Evolutionary conservation across 2,329 filamentous ascomycete genomes (phyloP).

Genomic region (Geosmithia putterillii): DNA sequence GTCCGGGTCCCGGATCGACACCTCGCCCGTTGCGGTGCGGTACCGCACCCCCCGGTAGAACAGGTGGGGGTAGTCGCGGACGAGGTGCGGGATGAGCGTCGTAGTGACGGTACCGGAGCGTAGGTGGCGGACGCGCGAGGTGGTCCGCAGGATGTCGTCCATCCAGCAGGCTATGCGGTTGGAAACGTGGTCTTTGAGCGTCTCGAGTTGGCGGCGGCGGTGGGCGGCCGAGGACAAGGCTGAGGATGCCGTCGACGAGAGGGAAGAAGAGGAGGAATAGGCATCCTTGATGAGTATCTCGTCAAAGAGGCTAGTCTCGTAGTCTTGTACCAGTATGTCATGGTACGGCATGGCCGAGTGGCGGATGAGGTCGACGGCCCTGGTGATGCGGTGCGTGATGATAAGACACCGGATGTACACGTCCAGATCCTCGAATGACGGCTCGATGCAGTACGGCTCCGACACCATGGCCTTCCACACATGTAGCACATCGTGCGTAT

Average conservation of each 20-base stretch:
- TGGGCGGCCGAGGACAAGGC: conserved; percentile 6
- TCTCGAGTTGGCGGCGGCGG: conserved; percentile 14
- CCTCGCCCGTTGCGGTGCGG: conserved; percentile 17
- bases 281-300: conserved; percentile 18
- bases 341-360: conserved; percentile 27
- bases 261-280: neutral
- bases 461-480: conserved; percentile 37
- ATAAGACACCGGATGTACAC: conserved; percentile 27
- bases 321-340: conserved; percentile 9
- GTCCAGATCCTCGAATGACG: conserved; percentile 44
- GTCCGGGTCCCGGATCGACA: conserved; percentile 12
- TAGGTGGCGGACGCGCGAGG: conserved; percentile 9
- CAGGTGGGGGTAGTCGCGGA: conserved; percentile 21
- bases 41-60: conserved; percentile 16
- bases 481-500: neutral
- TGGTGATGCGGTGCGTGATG: conserved; percentile 10
- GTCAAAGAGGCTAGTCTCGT: conserved; percentile 15
- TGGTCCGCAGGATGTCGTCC: conserved; percentile 11
- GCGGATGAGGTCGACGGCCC: conserved; percentile 23
- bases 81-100: conserved; percentile 14
- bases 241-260: neutral
- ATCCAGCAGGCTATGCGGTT: conserved; percentile 16
- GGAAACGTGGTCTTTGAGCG: conserved; percentile 18
- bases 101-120: conserved; percentile 8
- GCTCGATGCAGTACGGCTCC: conserved; percentile 41